A percentile compares a stretch with the other conserved stretches of the same genome.
These are phyloP conservation scores for Auriscalpium vulgare DNA, from an alignment of 768 basidiomycete genomes.

Conservation along the genomic window DNA sequence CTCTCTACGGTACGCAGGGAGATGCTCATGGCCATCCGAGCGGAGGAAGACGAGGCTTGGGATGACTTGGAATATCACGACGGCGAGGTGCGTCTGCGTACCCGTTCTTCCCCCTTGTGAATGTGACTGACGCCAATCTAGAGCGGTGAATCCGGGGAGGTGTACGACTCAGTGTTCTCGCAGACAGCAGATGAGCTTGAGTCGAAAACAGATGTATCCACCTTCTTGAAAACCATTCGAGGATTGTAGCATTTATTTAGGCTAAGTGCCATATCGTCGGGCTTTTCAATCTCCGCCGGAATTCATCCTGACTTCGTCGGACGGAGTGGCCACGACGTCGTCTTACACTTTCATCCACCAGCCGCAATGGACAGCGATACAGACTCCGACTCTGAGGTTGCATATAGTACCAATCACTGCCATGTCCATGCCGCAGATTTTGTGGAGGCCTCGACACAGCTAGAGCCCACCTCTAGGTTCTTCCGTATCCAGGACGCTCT, in stretches of 20 bases:
- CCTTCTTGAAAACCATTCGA: conserved; percentile 37
- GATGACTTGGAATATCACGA: conserved; percentile 58
- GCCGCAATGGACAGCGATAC: conserved; percentile 38
- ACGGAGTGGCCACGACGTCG: not conserved
- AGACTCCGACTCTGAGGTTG: conserved; percentile 40
- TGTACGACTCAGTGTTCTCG: conserved; percentile 60
- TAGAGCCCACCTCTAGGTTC: no score
- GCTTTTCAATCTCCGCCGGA: no score
- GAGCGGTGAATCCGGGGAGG: conserved; percentile 48
- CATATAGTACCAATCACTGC: no score
- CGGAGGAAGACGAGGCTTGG: conserved; percentile 78
- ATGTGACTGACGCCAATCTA: conserved; percentile 23
- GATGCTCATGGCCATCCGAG: conserved; percentile 64
- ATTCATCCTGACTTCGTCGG: no score
- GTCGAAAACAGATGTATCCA: conserved; percentile 47
- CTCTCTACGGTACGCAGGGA: conserved; percentile 67
- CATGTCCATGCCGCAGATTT: no score
- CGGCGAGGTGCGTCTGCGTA: conserved; percentile 40
- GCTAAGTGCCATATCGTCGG: no score
- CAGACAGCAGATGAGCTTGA: conserved; percentile 40
- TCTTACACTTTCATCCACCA: no score
- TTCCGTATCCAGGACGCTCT: no score
- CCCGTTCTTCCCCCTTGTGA: not conserved
- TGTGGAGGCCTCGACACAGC: no score
- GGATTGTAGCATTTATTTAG: conserved; percentile 1